Percentiles rank a stretch among this genome's conserved stretches.
phyloP scores from a whole-genome alignment of 352 stramenopile species.

The Globisporangium spiculum region DNA sequence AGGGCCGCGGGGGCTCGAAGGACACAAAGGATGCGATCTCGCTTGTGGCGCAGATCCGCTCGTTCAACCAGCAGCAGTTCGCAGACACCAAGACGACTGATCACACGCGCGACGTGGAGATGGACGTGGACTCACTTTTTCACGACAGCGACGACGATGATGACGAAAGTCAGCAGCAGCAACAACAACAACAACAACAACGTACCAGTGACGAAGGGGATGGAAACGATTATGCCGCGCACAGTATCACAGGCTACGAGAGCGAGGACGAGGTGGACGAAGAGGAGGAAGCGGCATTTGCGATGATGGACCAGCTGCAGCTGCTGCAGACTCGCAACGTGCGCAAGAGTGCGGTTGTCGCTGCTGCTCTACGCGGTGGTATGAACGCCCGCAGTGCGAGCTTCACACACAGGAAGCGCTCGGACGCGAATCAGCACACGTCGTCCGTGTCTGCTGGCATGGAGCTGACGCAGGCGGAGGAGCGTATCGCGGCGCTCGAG shows the following conservation, averaged over 20 bases:
- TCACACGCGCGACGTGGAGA: background rate
- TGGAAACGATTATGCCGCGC: background rate
- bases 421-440: background rate
- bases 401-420: background rate
- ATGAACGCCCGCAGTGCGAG: background rate
- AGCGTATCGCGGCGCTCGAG: constrained; percentile 47
- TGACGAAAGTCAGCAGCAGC: background rate
- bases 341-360: background rate
- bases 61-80: constrained; percentile 18
- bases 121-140: constrained; percentile 7
- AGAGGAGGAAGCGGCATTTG: constrained; percentile 12
- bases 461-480: constrained; percentile 56
- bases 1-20: background rate
- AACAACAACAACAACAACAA: background rate
- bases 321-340: constrained; percentile 13
- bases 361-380: background rate
- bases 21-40: background rate
- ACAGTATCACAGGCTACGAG: background rate
- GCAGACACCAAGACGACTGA: background rate
- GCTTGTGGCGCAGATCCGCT: constrained; percentile 14
- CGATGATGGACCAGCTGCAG: constrained; percentile 20
- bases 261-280: constrained; percentile 16
- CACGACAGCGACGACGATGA: background rate
- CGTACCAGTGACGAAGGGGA: background rate
- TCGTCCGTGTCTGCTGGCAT: constrained; percentile 12